Evolutionary conservation across 2,329 filamentous ascomycete genomes (phyloP), one percentile per base, ranked within the genome.

Genomic region (Sphaceloma murrayae): DNA sequence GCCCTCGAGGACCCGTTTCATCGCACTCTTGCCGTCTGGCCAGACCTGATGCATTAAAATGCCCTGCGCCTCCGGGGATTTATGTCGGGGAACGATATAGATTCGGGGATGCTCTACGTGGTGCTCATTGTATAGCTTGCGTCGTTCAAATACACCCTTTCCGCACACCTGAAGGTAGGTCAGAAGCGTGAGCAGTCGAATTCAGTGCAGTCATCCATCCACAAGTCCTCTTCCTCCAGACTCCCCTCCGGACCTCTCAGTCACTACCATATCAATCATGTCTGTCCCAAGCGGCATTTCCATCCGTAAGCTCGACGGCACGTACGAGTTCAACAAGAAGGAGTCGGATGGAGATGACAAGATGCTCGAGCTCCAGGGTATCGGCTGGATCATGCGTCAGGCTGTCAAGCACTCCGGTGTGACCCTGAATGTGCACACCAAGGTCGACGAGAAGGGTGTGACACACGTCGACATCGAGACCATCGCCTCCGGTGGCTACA

Each of bases 301-400:
- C 39, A 71, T 79, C 54, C 72, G 73, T 51, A 71, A 85, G 66
- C 72, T 88, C 53, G 77, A 64, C 54, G 84, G 83, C 51, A 75
- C 72, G 57, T 88, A 78, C 73, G 61, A 50, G 39, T 57, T 89
- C 85, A 88, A 91, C 73, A 82, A 83, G 61, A 65, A 67, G 50
- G 69, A 87, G 53, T 87, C 83, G 48, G 79, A 82, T 62, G 66
- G 72, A 52, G 67, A 78, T 36, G 82, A 87, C 49, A 68, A 78
- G 1, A 74, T 82, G 50, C 78, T 94, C 48, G 13, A 27, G 2
- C 22, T 49, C 31, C 67, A 71, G 55, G 62, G 64, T 52, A 56
- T 72, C 32, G 59, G 63, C 46, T 62, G 54, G 51, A 49, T 62
- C 14, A 53, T 62, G 22, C 56, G 57, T 17, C 53, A 61, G 67